phyloP scores from a whole-genome alignment of 2,329 filamentous ascomycete genomes.

The Fusarium graminum region DNA sequence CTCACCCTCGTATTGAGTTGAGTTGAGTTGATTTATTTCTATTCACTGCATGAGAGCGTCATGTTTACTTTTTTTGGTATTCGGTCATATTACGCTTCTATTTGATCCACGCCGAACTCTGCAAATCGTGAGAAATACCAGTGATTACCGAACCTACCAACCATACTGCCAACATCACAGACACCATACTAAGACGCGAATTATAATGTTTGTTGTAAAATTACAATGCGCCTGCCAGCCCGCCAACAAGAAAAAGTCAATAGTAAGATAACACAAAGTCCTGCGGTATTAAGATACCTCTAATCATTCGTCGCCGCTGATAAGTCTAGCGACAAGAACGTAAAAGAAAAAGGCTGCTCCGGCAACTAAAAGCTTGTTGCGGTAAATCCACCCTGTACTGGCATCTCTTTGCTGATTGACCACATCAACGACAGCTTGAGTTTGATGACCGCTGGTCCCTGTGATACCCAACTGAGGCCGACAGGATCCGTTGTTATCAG shows the following conservation, averaged over 20 bases:
- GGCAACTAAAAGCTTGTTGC: conserved; percentile 82
- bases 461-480: conserved; percentile 71
- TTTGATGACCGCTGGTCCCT: conserved; percentile 70
- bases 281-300: conserved; percentile 8
- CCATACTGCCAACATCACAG: conserved; percentile 31
- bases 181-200: conserved; percentile 47
- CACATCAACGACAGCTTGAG: conserved; percentile 81
- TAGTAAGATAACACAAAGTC: conserved; percentile 12
- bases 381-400: conserved; percentile 83
- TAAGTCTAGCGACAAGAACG: conserved; percentile 81
- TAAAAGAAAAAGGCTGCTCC: conserved; percentile 82
- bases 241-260: conserved; percentile 23
- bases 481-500: conserved; percentile 65
- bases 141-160: conserved; percentile 9
- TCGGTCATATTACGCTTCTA: conserved; percentile 31
- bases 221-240: conserved; percentile 35
- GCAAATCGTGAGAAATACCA: conserved; percentile 15
- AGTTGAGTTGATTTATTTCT: background rate
- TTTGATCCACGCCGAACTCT: conserved; percentile 23
- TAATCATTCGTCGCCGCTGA: conserved; percentile 63
- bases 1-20: background rate
- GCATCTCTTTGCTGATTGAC: conserved; percentile 82
- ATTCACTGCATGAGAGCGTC: background rate
- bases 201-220: conserved; percentile 42
- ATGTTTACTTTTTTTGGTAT: conserved; percentile 17